Conservation (phyloP, 768 basidiomycete species). For the Boletus subparvulus region DNA sequence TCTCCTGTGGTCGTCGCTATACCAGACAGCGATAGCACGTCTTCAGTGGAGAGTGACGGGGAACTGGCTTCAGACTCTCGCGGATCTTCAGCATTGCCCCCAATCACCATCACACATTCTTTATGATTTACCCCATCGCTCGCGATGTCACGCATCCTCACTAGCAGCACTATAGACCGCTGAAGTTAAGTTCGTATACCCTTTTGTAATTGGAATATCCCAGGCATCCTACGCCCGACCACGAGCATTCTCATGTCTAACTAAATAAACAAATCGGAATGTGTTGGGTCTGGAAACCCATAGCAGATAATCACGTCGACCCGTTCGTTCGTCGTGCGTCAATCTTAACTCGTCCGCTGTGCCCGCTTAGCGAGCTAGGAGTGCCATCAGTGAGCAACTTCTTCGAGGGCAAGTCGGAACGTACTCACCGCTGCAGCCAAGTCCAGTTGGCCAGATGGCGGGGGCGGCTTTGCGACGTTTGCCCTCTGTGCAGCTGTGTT, state of each 20-base stretch:
- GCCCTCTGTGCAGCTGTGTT: slow-evolving; percentile 39
- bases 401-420: neutral
- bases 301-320: neutral
- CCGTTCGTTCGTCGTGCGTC: slow-evolving; percentile 16
- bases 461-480: slow-evolving; percentile 41
- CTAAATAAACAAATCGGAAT: slow-evolving; percentile 7
- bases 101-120: slow-evolving; percentile 46
- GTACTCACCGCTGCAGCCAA: slow-evolving; percentile 75
- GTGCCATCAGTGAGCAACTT: neutral
- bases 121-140: slow-evolving; percentile 21
- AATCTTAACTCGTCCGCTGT: slow-evolving; percentile 56
- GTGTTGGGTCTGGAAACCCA: slow-evolving; percentile 1
- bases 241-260: slow-evolving; percentile 16
- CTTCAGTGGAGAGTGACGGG: slow-evolving; percentile 29
- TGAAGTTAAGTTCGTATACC: slow-evolving; percentile 28
- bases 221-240: slow-evolving; percentile 2
- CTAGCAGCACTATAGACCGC: slow-evolving; percentile 25
- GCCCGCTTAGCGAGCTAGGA: slow-evolving; percentile 76
- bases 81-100: slow-evolving; percentile 31
- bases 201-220: slow-evolving; percentile 18
- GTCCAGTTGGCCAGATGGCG: slow-evolving; percentile 66
- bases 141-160: slow-evolving; percentile 8
- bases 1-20: slow-evolving; percentile 22
- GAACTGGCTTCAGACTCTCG: slow-evolving; percentile 18
- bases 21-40: slow-evolving; percentile 15